Evolutionary conservation across 176 grass and related monocot genomes (phyloP).

Genomic region (Oryza australiensis): DNA sequence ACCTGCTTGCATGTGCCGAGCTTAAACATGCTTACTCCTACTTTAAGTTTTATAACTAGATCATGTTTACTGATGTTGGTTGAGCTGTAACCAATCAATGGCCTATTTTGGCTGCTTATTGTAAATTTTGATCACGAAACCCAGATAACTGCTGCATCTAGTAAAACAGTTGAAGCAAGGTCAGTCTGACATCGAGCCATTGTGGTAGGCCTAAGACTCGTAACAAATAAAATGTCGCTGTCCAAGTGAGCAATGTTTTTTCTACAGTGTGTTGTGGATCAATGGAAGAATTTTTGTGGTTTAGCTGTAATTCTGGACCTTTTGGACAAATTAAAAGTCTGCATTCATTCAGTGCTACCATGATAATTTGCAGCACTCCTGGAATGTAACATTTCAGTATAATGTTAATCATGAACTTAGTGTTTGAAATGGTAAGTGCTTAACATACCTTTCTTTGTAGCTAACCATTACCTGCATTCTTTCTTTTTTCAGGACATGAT

Average conservation of each 20-base stretch:
- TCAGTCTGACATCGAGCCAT: not conserved
- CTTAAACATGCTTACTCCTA: not conserved
- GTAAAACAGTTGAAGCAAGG: not conserved
- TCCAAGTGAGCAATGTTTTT: not conserved
- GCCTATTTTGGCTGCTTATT: not conserved
- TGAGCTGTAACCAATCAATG: not conserved
- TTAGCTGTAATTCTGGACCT: not conserved
- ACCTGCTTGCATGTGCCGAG: not conserved
- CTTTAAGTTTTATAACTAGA: not conserved
- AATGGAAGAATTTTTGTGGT: not conserved
- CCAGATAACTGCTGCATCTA: not conserved
- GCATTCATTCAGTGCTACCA: not conserved
- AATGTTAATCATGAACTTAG: not conserved
- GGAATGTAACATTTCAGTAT: not conserved
- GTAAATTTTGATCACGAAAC: not conserved
- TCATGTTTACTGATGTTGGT: constrained; percentile 3
- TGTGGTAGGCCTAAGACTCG: not conserved
- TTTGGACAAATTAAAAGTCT: not conserved
- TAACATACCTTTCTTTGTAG: constrained; percentile 7
- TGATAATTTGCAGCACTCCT: not conserved
- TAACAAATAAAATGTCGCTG: not conserved
- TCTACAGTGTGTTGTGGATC: not conserved
- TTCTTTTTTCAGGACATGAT: constrained; percentile 48
- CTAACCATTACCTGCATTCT: not conserved
- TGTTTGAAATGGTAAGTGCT: constrained; percentile 2